Evolutionary conservation across 352 stramenopile species (phyloP).

Genomic region (Phytophthora crassamura): DNA sequence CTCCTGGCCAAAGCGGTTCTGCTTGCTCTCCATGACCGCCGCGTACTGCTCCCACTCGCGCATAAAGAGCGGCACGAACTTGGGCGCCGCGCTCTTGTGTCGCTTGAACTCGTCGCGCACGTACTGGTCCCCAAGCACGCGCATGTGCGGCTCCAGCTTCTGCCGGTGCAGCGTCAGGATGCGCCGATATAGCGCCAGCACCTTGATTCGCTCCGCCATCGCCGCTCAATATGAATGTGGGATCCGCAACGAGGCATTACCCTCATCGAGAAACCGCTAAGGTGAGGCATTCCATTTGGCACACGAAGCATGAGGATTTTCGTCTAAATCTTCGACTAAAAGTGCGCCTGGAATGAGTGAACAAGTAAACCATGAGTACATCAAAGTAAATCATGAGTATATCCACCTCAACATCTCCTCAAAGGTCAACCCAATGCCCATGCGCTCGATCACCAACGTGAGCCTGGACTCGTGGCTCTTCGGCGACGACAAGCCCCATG

Average conservation of each 20-base stretch:
- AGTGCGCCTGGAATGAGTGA: no score
- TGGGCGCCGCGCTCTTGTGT: slow-evolving; percentile 76
- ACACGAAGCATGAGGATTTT: no score
- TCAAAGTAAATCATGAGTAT: no score
- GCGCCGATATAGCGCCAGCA: slow-evolving; percentile 75
- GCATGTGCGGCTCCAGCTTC: slow-evolving; percentile 84
- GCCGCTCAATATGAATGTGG: no score
- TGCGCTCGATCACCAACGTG: slow-evolving; percentile 67
- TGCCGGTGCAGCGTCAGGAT: slow-evolving; percentile 81
- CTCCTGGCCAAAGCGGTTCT: slow-evolving; percentile 73
- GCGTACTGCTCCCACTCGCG: slow-evolving; percentile 83
- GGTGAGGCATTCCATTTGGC: no score
- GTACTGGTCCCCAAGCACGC: slow-evolving; percentile 84
- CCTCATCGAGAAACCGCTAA: no score
- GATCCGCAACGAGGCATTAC: no score
- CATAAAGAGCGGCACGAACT: slow-evolving; percentile 84
- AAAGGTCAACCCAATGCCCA: slow-evolving; percentile 4
- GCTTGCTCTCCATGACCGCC: slow-evolving; percentile 52
- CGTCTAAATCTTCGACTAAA: not conserved
- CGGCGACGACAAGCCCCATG: slow-evolving; percentile 58
- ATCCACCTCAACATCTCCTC: no score
- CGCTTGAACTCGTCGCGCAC: slow-evolving; percentile 87
- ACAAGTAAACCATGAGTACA: no score
- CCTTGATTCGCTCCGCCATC: slow-evolving; percentile 51
- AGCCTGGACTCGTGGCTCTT: slow-evolving; percentile 87